Base-by-base conservation (phyloP, 129 eudicot genomes). In the Glebionis coronaria region DNA sequence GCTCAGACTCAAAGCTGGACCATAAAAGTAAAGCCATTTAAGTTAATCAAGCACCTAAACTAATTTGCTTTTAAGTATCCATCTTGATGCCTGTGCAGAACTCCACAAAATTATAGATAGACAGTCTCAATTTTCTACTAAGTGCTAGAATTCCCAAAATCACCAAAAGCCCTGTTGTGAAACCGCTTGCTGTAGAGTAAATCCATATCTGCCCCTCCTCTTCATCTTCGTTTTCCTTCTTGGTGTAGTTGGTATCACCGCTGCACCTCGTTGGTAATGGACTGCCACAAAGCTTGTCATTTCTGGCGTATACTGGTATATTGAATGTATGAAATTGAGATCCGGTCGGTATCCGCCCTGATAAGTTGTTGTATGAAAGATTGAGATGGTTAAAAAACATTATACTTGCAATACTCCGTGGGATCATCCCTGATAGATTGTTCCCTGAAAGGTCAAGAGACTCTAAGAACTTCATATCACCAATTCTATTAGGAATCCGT, bases 301-400 rank as follows among this genome's bases (percentile, higher is more conserved):
- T 77, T 0, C 82, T 80, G 21, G 63, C 80, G 69, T 77, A 81
- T n/a, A 68, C 44, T 12, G 71, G 69, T 1, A 73, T 57, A n/a
- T 77, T 29, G 0, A 70, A 77, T 9, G 82, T 66, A 53, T 74
- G 78, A 19, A 82, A 54, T 7, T 65, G 79, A 27, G 12, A 69
- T 29, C 80, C 80, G 2, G 83, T 65, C 11, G 86, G 86, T 14
- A 82, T 82, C 53, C 44, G 53, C 44, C 86, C 86, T 2, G 75
- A 74, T 23, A 82, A 66, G 11, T 70, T 74, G 67, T 78, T 82
- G 59, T 78, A 31, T 2, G 83, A 78, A 55, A 78, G 23, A 59
- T 78, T 82, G 42, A 82, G 47, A 14, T 64, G 44, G 12, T 64
- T 67, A 40, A 78, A 40, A 54, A 18, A 63, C 10, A 42, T 18